Conservation (phyloP, 1,284 basidiomycete genomes). For the Ceraceosorus guamensis region DNA sequence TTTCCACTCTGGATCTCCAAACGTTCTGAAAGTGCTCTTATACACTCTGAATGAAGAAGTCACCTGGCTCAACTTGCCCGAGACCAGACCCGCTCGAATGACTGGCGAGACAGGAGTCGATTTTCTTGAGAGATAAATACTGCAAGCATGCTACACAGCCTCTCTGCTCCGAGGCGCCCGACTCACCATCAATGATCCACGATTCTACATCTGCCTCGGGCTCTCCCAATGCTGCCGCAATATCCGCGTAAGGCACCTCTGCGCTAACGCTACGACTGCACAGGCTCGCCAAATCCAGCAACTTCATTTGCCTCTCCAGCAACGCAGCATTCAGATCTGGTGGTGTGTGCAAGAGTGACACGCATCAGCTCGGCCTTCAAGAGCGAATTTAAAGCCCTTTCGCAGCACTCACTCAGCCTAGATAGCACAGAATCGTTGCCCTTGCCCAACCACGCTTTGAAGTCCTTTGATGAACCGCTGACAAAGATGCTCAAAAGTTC, state of each 20-base stretch:
- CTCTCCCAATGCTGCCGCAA: slow-evolving; percentile 28
- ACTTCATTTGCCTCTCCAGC: slow-evolving; percentile 39
- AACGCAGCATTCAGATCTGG: slow-evolving; percentile 15
- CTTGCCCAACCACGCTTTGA: slow-evolving; percentile 16
- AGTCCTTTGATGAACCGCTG: slow-evolving; percentile 26
- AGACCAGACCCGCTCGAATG: slow-evolving; percentile 44
- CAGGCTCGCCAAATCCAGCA: slow-evolving; percentile 40
- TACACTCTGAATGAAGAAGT: slow-evolving; percentile 42
- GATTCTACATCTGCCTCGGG: slow-evolving; percentile 36
- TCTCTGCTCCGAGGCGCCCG: background rate
- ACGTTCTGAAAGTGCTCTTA: slow-evolving; percentile 36
- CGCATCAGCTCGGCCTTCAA: background rate
- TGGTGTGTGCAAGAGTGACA: no score
- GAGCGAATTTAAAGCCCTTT: background rate
- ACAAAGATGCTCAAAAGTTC: slow-evolving; percentile 41
- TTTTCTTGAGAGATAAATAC: background rate
- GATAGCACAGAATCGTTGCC: slow-evolving; percentile 11
- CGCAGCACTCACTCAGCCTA: slow-evolving; percentile 14
- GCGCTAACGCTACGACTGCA: slow-evolving; percentile 35
- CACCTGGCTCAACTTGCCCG: slow-evolving; percentile 44
- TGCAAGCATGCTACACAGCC: background rate
- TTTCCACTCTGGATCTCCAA: slow-evolving; percentile 41
- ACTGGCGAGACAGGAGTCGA: slow-evolving; percentile 11
- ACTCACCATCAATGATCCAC: slow-evolving; percentile 42
- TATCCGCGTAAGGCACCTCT: slow-evolving; percentile 37